phyloP scores from a whole-genome alignment of 2,329 filamentous ascomycete species.

The Leptographium flavum region DNA sequence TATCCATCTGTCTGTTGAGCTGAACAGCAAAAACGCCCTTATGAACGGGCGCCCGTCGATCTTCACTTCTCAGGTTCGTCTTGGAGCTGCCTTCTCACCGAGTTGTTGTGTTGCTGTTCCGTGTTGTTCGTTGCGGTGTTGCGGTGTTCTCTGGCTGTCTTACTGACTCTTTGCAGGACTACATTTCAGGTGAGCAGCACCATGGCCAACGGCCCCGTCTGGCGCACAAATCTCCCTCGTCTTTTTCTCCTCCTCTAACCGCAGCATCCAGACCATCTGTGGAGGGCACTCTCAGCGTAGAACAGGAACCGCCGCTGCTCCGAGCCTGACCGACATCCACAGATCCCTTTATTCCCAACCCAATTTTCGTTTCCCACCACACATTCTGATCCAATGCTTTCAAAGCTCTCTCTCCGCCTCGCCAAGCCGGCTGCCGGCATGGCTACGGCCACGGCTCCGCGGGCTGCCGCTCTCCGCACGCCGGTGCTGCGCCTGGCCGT shows the following conservation, averaged over 20 bases:
- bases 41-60: slow-evolving; percentile 75
- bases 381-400: slow-evolving; percentile 33
- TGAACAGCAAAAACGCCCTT: slow-evolving; percentile 42
- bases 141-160: slow-evolving; percentile 13
- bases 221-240: neutral
- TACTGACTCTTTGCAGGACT: slow-evolving; percentile 1
- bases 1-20: slow-evolving; percentile 12
- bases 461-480: slow-evolving; percentile 16
- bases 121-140: neutral
- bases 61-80: slow-evolving; percentile 73
- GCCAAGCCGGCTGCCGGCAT: slow-evolving; percentile 27
- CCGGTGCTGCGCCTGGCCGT: slow-evolving; percentile 12
- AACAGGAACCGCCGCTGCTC: slow-evolving; percentile 7
- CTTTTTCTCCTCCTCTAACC: slow-evolving; percentile 2
- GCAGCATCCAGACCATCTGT: slow-evolving; percentile 32
- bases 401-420: slow-evolving; percentile 37
- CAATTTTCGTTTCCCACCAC: neutral
- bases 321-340: neutral
- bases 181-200: neutral
- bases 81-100: too few species aligned
- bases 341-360: slow-evolving; percentile 1
- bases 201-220: neutral
- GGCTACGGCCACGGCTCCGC: slow-evolving; percentile 17
- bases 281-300: slow-evolving; percentile 36
- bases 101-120: slow-evolving; percentile 14